Conservation (phyloP, 441 rosid species). For the Breynia disticha region DNA sequence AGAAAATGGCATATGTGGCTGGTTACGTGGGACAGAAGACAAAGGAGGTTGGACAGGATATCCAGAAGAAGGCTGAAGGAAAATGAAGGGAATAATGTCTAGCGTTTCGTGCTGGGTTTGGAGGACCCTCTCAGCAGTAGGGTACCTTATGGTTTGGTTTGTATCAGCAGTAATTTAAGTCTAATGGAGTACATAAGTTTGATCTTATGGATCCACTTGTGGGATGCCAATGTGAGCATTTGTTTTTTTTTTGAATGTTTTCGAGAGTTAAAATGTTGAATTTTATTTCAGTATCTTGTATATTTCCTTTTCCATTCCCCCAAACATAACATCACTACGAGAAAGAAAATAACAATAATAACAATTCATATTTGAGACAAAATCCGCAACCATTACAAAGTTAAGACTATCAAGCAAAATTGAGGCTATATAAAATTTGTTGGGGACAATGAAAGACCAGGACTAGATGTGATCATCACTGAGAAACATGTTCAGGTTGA, state of each 20-base stretch:
- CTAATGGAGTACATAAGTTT: no score
- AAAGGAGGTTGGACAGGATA: constrained; percentile 43
- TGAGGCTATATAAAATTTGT: no score
- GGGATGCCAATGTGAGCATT: constrained; percentile 4
- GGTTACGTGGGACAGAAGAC: constrained; percentile 52
- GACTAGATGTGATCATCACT: constrained; percentile 11
- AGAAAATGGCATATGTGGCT: constrained; percentile 33
- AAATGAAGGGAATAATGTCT: neutral
- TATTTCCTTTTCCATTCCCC: no score
- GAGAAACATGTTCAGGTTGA: constrained; percentile 23
- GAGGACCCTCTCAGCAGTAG: neutral
- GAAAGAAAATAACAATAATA: no score
- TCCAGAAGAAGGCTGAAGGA: constrained; percentile 32
- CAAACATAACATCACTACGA: no score
- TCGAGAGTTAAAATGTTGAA: constrained; percentile 5
- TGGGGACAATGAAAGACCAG: no score
- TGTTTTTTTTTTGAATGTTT: neutral
- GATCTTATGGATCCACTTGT: neutral
- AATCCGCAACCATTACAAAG: no score
- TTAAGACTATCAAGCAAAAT: no score
- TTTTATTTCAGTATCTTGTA: constrained; percentile 2
- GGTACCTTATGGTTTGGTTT: neutral
- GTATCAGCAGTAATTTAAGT: no score
- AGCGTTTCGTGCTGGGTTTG: neutral
- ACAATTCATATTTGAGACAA: no score